These are phyloP conservation scores for Blastocladiella emersonii DNA, from an alignment of 371 early-diverging fungal genomes.

Conservation along the genomic window DNA sequence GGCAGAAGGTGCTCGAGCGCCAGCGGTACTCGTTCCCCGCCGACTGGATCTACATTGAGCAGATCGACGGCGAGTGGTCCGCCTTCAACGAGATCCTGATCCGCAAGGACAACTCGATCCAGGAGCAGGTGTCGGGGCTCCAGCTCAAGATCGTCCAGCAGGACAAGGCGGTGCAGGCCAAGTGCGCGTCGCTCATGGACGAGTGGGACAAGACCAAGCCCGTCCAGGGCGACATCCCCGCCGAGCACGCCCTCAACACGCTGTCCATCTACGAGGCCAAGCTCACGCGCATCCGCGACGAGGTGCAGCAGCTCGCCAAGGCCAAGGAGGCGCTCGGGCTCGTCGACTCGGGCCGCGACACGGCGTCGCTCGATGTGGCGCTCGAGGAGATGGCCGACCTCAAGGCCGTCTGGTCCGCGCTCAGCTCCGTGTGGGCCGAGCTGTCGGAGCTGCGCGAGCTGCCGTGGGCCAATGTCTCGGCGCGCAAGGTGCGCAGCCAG, in stretches of 20 bases:
- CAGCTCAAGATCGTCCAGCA: background rate
- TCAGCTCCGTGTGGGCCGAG: slow-evolving; percentile 69
- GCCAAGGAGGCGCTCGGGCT: slow-evolving; percentile 91
- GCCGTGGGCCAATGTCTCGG: slow-evolving; percentile 73
- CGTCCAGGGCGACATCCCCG: slow-evolving; percentile 82
- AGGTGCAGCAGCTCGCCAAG: slow-evolving; percentile 72
- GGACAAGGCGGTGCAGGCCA: slow-evolving; percentile 43
- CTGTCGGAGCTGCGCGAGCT: slow-evolving; percentile 75
- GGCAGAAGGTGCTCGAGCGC: slow-evolving; percentile 85
- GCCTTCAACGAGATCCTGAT: slow-evolving; percentile 86
- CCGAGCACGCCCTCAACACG: slow-evolving; percentile 67
- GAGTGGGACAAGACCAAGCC: slow-evolving; percentile 95
- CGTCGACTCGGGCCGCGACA: slow-evolving; percentile 40
- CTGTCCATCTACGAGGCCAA: slow-evolving; percentile 77
- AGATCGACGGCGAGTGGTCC: slow-evolving; percentile 94
- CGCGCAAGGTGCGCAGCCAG: slow-evolving; percentile 75
- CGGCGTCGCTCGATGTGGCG: slow-evolving; percentile 58
- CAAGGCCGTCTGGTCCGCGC: slow-evolving; percentile 83
- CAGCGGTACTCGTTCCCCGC: slow-evolving; percentile 85
- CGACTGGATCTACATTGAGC: slow-evolving; percentile 92
- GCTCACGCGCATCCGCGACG: slow-evolving; percentile 67
- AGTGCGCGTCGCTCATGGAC: slow-evolving; percentile 63
- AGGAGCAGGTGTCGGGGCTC: slow-evolving; percentile 58
- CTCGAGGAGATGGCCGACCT: slow-evolving; percentile 87
- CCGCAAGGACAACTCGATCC: slow-evolving; percentile 81